Base-by-base conservation (phyloP, 495 filamentous ascomycete species). In the Xylaria scruposa region DNA sequence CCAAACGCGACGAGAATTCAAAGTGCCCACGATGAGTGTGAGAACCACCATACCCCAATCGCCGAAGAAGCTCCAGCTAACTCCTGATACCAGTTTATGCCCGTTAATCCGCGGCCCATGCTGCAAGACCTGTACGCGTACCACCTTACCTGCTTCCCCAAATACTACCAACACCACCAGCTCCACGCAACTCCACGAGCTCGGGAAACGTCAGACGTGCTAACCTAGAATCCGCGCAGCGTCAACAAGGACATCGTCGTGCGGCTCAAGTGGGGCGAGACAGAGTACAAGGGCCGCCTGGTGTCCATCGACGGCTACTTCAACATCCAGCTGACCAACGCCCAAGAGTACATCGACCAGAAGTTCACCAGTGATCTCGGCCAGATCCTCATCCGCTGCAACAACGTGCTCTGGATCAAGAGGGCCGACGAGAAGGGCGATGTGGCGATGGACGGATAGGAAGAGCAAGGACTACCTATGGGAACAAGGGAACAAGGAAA, bases 251-350 rank as follows among this genome's bases (percentile, higher is more conserved):
- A 94, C 79, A 88, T 99, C 78, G 85, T 95, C 67, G 91, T 99
- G 54, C 93, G 94, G 75, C 89, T 99, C 38, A 99, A 99, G 87
- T 99, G 96, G 96, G 94, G 94, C 75, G 90, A 97, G 79, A 96
- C 94, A 42, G 97, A 98, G 83, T 99, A 98, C 88, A 94, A 93
- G 79, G 96, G 96, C 74, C 89, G 87, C 56, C 89, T 99, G 67
- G 93, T 98, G 75, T 83, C 82, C 83, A 92, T 97, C 74, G 96
- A 99, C 85, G 94, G 92, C 76, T 99, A 98, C 88, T 97, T 99
- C 95, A 99, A 99, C 84, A 90, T 99, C 72, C 93, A 98, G 82
- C 88, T 99, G 65, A 88, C 88, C 76, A 89, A 91, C 76, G 94
- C 96, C 61, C 93, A 97, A 83, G 97, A 98, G 78, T 97, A 88